Conservation (phyloP, 2,329 filamentous ascomycete genomes). For the Chalaropsis thielavioides region DNA sequence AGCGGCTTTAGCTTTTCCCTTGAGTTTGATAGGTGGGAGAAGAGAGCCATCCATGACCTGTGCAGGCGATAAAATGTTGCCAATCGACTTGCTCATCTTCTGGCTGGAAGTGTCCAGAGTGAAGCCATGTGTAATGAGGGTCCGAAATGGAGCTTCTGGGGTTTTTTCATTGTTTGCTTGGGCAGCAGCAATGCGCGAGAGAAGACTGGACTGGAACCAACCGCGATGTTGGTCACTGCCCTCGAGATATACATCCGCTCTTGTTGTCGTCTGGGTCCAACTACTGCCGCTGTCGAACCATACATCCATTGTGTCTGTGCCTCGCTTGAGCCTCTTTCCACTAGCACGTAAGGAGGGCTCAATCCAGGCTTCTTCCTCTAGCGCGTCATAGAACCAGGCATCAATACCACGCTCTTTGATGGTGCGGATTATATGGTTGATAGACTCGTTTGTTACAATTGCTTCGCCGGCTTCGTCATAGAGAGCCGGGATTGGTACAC, state of each 20-base stretch:
- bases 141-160: constrained; percentile 57
- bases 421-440: constrained; percentile 70
- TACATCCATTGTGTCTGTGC: constrained; percentile 95
- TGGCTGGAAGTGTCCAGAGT: constrained; percentile 78
- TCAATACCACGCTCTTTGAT: constrained; percentile 70
- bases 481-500: constrained; percentile 84
- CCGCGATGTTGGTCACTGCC: constrained; percentile 92
- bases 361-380: constrained; percentile 65
- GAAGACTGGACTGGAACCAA: constrained; percentile 93
- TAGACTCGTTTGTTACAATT: constrained; percentile 62
- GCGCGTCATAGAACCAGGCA: constrained; percentile 81
- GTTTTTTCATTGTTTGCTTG: not conserved
- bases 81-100: constrained; percentile 97
- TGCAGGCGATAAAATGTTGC: constrained; percentile 68
- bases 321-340: constrained; percentile 49
- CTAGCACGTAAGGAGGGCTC: constrained; percentile 40
- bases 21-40: constrained; percentile 52
- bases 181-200: constrained; percentile 58
- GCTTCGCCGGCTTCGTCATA: constrained; percentile 61
- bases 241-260: constrained; percentile 80
- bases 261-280: constrained; percentile 50
- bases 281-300: constrained; percentile 98
- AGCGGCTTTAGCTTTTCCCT: constrained; percentile 32
- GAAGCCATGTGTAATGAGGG: constrained; percentile 90
- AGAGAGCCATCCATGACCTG: constrained; percentile 77